A percentile compares a stretch with the other conserved stretches of the same genome.
phyloP scores from a whole-genome alignment of 1,284 basidiomycete species.

The Pterula multifida region DNA sequence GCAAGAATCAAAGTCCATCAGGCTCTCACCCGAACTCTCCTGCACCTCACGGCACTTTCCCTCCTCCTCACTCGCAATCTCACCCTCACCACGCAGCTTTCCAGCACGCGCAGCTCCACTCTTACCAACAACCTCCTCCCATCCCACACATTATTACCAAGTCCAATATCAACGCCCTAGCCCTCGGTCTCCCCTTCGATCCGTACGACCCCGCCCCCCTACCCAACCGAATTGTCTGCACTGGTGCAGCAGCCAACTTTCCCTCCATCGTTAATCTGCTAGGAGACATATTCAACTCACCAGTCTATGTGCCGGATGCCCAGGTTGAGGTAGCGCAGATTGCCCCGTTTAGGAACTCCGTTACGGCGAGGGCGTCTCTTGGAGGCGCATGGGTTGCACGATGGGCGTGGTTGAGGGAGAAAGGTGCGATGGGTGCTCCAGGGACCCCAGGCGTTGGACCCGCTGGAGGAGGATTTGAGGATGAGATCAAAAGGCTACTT shows the following conservation, averaged over 20 bases:
- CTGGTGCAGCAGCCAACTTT: constrained; percentile 72
- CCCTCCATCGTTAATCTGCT: constrained; percentile 68
- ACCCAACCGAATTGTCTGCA: constrained; percentile 50
- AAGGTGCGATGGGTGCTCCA: constrained; percentile 21
- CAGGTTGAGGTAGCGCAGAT: constrained; percentile 65
- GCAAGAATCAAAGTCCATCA: constrained; percentile 18
- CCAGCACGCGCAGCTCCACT: constrained; percentile 18
- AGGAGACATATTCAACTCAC: constrained; percentile 69
- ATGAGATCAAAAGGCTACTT: constrained; percentile 58
- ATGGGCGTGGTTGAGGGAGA: constrained; percentile 71
- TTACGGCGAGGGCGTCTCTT: constrained; percentile 53
- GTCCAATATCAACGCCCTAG: not conserved
- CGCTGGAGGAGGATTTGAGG: constrained; percentile 48
- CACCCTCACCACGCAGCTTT: constrained; percentile 9
- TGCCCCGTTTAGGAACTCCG: constrained; percentile 64
- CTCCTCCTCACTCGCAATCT: not conserved
- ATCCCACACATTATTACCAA: not conserved
- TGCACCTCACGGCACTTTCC: constrained; percentile 9
- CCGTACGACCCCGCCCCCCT: constrained; percentile 57
- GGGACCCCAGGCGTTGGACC: constrained; percentile 10
- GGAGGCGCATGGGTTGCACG: constrained; percentile 66
- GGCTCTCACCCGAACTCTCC: constrained; percentile 16
- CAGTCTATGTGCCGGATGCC: constrained; percentile 56
- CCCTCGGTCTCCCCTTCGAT: constrained; percentile 50
- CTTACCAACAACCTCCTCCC: constrained; percentile 28